Base-by-base conservation (phyloP, 1,284 basidiomycete species). In the Ceratobasidium sp. region DNA sequence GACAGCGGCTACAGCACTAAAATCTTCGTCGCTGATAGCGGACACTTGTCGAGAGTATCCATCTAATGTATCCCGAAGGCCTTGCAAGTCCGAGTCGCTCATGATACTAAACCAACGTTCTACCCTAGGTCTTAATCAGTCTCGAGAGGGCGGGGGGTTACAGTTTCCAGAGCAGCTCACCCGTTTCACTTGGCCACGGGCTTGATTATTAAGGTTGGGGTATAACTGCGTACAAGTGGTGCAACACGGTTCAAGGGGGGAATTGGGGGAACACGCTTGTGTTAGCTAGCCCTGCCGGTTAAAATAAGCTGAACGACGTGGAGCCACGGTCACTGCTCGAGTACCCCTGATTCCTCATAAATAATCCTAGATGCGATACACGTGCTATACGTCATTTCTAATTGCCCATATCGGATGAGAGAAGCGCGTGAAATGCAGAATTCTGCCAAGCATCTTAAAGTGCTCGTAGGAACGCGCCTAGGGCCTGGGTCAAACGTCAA, bases 261-360 rank as follows among this genome's bases (percentile, higher is more conserved):
- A 25, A 20, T 13, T 4, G 22, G n/a, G 34, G 15, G 60, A 31
- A 38, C 45, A n/a, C 45, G 45, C 45, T 38, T 49, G 12, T 20
- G 13, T 20, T 20, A 25, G 40, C 15, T 20, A 64, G 31, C 47
- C 32, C n/a, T 27, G 17, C 10, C 17, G 38, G 47, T 29, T 47
- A 34, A 49, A 49, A 64, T 64, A 64, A n/a, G 10, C 60, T n/a
- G 29, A 12, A 49, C 12, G 22, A 47, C 32, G 60, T 64, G 60
- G 45, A 64, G 20, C 34, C 35, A 31, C 34, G 25, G 34, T 25
- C 7, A 31, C 20, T 29, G 15, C 6, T 6, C 45, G 15, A 43
- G 49, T 52, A n/a, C n/a, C 57, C 29, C 12, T 31, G 34, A 20
- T 52, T 49, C 60, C 60, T 25, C 43, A 64, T 38, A 64, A 64